Evolutionary conservation across 306 rosid genomes (phyloP).

Genomic region (Gastrolobium villosum): DNA sequence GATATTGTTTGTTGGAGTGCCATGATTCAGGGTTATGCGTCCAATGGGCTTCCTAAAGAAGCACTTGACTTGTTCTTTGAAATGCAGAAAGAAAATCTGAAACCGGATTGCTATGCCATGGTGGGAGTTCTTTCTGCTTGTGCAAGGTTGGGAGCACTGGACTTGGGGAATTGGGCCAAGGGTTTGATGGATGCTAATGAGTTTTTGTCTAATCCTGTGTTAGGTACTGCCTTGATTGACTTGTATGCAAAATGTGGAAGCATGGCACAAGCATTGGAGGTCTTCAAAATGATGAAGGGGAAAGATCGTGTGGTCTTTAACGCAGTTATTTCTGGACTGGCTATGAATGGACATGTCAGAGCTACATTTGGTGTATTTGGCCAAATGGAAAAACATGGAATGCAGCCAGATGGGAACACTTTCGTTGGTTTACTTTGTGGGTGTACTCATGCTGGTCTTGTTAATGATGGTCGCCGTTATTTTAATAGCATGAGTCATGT

Average conservation of each 20-base stretch:
- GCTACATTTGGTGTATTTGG: conserved; percentile 73
- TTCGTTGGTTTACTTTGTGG: conserved; percentile 77
- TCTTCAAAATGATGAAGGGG: conserved; percentile 63
- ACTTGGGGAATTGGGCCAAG: conserved; percentile 69
- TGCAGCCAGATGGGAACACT: conserved; percentile 70
- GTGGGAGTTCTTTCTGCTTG: conserved; percentile 82
- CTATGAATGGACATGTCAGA: conserved; percentile 72
- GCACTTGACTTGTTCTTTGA: conserved; percentile 69
- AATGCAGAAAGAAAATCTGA: conserved; percentile 66
- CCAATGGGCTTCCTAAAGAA: conserved; percentile 68
- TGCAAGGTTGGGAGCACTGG: conserved; percentile 72
- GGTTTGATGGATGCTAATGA: conserved; percentile 62
- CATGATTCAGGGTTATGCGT: conserved; percentile 75
- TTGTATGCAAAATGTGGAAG: conserved; percentile 83
- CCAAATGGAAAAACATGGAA: conserved; percentile 68
- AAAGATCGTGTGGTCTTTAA: conserved; percentile 75
- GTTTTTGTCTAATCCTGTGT: conserved; percentile 63
- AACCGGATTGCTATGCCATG: conserved; percentile 73
- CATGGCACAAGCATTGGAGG: conserved; percentile 61
- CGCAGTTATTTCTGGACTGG: conserved; percentile 71
- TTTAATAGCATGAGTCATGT: conserved; percentile 60
- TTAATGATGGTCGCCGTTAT: conserved; percentile 70
- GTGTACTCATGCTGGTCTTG: conserved; percentile 81
- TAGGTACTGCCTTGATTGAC: conserved; percentile 80
- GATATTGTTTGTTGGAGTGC: conserved; percentile 81